Percentiles rank a stretch among this genome's conserved stretches.
Conservation (phyloP, 306 rosid species). For the Quercus robur region DNA sequence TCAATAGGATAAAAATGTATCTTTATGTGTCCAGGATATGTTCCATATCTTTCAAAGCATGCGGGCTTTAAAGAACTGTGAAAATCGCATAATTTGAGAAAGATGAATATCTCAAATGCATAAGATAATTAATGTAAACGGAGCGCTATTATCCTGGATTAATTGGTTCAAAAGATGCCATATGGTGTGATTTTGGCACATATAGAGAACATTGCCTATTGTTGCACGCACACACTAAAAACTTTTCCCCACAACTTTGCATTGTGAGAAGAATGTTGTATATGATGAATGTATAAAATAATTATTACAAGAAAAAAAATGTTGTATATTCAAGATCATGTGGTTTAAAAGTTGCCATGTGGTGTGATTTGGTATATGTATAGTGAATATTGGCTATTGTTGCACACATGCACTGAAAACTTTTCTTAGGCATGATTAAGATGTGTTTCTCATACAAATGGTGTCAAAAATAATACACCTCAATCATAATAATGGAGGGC, state of each 20-base stretch:
- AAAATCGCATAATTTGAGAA: too few relatives aligned
- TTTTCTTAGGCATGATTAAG: slow-evolving; percentile 14
- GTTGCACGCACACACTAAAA: slow-evolving; percentile 31
- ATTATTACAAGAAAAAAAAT: too few relatives aligned
- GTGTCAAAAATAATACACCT: slow-evolving; percentile 35
- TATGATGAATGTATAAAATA: too few relatives aligned
- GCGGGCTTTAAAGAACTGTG: too few relatives aligned
- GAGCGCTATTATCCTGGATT: neutral
- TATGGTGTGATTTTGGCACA: slow-evolving; percentile 50
- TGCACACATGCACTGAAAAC: slow-evolving; percentile 33
- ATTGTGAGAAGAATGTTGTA: too few relatives aligned
- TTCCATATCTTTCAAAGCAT: too few relatives aligned
- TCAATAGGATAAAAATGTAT: neutral
- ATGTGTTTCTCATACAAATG: slow-evolving; percentile 13
- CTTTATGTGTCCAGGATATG: too few relatives aligned
- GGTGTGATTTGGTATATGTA: slow-evolving; percentile 48
- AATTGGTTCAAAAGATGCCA: slow-evolving; percentile 36
- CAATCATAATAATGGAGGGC: slow-evolving; percentile 27
- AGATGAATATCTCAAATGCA: too few relatives aligned
- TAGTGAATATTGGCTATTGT: slow-evolving; percentile 24
- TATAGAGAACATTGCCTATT: slow-evolving; percentile 22
- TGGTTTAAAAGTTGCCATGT: slow-evolving; percentile 40
- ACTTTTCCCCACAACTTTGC: neutral
- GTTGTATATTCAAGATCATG: slow-evolving; percentile 1
- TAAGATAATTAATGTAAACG: too few relatives aligned